Base-by-base conservation (phyloP, 2,329 filamentous ascomycete genomes). In the Fusarium subtropicale region DNA sequence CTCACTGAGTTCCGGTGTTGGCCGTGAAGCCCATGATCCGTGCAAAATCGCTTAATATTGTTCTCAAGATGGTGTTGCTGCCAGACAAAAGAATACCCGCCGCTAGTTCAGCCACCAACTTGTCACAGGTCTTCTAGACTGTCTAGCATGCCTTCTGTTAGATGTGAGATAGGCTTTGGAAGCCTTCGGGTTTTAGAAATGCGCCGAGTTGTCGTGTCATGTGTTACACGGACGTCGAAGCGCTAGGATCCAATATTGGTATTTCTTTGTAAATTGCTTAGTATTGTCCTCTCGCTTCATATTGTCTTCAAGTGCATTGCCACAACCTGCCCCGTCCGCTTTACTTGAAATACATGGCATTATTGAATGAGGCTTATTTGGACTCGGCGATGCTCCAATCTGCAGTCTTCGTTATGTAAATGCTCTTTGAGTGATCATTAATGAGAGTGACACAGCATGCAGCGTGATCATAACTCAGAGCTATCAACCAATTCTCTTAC, bases 251-350 rank as follows among this genome's bases (percentile, higher is more conserved):
- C n/a, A 30, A 36, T 34, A 20, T 26, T 45, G 56, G 22, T 24
- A 26, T 51, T 47, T 36, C 69, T 73, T 72, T 71, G 72, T 68
- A 41, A 31, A 66, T 22, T 45, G 57, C 64, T 78, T 78, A 71
- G 65, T 75, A 76, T 78, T 79, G 72, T 72, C 64, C 48, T 65
- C 65, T 71, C 59, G 62, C 71, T 76, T 75, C 65, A 71, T 76
- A 72, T 68, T 68, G 50, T 68, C 52, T 60, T 47, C 44, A 41
- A 13, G 42, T 24, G 33, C 30, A 50, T 53, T 45, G 63, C 45
- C 67, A 56, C 57, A 42, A 48, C 22, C 24, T 33, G 31, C 26
- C 31, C 47, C 22, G 16, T 20, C 28, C 33, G 16, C n/a, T 18
- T 18, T 28, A 16, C 38, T 34, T 5, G 16, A 31, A 12, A 5